These are phyloP conservation scores for Asclepias syriaca DNA, from an alignment of 257 asterid species.

Conservation along the genomic window DNA sequence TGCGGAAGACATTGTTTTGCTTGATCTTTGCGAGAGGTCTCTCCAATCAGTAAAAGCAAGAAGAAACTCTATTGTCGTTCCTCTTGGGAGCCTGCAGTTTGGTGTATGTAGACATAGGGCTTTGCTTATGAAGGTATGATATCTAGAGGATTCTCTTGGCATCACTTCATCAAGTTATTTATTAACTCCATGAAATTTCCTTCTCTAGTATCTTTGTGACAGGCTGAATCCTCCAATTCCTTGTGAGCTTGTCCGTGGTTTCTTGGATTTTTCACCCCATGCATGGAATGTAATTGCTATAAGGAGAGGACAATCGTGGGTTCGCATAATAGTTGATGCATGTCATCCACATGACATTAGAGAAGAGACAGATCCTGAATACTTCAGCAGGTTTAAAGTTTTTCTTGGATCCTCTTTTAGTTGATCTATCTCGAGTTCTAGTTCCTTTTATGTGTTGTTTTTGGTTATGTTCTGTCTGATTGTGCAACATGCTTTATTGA, in stretches of 20 bases:
- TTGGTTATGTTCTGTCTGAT: not conserved
- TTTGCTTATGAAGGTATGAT: conserved; percentile 76
- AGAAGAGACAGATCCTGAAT: conserved; percentile 84
- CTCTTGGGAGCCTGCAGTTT: conserved; percentile 81
- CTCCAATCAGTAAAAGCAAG: conserved; percentile 61
- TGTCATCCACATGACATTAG: conserved; percentile 91
- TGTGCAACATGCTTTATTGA: not conserved
- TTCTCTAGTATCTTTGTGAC: conserved; percentile 78
- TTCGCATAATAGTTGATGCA: conserved; percentile 91
- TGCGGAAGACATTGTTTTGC: conserved; percentile 46
- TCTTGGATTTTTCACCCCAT: conserved; percentile 88
- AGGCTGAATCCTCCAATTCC: conserved; percentile 81
- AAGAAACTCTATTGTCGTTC: conserved; percentile 61
- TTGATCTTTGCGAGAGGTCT: conserved; percentile 66
- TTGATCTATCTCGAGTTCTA: not conserved
- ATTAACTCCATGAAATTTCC: conserved; percentile 22
- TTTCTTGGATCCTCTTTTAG: not conserved
- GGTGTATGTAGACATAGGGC: conserved; percentile 99
- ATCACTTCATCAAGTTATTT: conserved; percentile 10
- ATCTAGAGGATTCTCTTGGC: not conserved
- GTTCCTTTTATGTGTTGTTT: not conserved
- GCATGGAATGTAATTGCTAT: conserved; percentile 91
- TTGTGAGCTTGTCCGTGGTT: conserved; percentile 96
- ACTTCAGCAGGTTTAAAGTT: conserved; percentile 58
- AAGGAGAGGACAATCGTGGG: conserved; percentile 51